Evolutionary conservation across 2,329 filamentous ascomycete species (phyloP).

Genomic region (Phymatotrichopsis omnivora): DNA sequence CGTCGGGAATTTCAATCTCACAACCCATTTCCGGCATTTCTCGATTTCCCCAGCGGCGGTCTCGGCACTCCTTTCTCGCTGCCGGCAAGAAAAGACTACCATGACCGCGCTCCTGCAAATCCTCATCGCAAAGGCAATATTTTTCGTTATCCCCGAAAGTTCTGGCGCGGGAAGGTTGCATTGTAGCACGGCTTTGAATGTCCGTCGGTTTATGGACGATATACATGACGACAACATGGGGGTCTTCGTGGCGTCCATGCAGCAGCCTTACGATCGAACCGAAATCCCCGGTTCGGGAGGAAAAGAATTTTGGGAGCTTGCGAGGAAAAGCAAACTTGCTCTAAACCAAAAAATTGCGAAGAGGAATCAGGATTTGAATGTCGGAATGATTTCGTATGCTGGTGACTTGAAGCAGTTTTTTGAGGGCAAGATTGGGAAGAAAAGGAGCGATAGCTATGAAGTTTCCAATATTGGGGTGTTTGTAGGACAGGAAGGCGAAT

Average conservation of each 20-base stretch:
- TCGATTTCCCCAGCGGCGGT: slow-evolving; percentile 24
- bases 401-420: slow-evolving; percentile 40
- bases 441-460: slow-evolving; percentile 41
- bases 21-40: too few relatives aligned
- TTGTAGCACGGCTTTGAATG: slow-evolving; percentile 39
- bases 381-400: slow-evolving; percentile 39
- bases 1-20: too few relatives aligned
- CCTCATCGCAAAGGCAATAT: slow-evolving; percentile 39
- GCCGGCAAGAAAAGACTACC: slow-evolving; percentile 39
- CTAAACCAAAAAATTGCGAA: slow-evolving; percentile 32
- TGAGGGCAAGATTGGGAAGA: slow-evolving; percentile 38
- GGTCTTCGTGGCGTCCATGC: slow-evolving; percentile 32
- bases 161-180: slow-evolving; percentile 33
- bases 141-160: slow-evolving; percentile 36
- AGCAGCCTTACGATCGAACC: neutral
- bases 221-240: slow-evolving; percentile 31
- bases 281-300: slow-evolving; percentile 29
- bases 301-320: slow-evolving; percentile 39
- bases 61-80: slow-evolving; percentile 35
- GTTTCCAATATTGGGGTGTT: slow-evolving; percentile 46
- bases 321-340: slow-evolving; percentile 15
- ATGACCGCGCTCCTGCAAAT: slow-evolving; percentile 44
- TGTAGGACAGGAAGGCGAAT: slow-evolving; percentile 21
- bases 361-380: slow-evolving; percentile 36
- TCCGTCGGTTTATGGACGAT: slow-evolving; percentile 36